These are phyloP conservation scores for Dillenia suffruticosa DNA, from an alignment of 164 flowering plant genomes.

Conservation along the genomic window DNA sequence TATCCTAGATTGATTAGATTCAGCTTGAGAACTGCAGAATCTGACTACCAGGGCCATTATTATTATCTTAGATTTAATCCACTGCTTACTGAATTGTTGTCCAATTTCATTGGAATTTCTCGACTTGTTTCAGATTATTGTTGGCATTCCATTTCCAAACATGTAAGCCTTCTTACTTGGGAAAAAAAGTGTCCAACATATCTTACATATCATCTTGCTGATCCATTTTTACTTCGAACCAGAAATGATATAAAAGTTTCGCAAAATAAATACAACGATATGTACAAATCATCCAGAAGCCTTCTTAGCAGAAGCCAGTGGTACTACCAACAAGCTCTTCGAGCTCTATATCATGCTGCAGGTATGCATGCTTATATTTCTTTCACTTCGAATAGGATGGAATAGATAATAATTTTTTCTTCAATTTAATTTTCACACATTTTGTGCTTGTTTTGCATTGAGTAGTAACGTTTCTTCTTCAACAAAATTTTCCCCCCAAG, in stretches of 20 bases:
- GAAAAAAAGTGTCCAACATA: not conserved
- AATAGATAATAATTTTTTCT: slow-evolving; percentile 21
- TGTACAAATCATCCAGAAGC: slow-evolving; percentile 55
- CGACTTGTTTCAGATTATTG: no score
- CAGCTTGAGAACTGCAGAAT: no score
- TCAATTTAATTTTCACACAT: not conserved
- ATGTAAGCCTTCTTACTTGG: slow-evolving; percentile 47
- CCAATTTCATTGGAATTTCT: no score
- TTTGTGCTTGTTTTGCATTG: not conserved
- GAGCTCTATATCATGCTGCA: slow-evolving; percentile 96
- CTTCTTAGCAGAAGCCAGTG: slow-evolving; percentile 85
- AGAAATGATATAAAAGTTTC: slow-evolving; percentile 81
- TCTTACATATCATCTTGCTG: slow-evolving; percentile 2
- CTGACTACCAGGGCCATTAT: no score
- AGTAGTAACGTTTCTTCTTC: no score
- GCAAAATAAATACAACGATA: no score
- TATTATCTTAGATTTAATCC: no score
- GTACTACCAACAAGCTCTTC: slow-evolving; percentile 95
- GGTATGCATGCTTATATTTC: no score
- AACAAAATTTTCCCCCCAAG: no score
- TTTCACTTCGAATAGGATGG: no score
- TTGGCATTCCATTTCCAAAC: slow-evolving; percentile 97
- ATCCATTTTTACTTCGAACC: slow-evolving; percentile 17
- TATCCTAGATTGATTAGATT: no score
- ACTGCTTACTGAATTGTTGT: no score